A percentile compares a stretch with the other conserved stretches of the same genome.
Conservation (phyloP, 441 rosid genomes). For the Pelargonium hybrid region DNA sequence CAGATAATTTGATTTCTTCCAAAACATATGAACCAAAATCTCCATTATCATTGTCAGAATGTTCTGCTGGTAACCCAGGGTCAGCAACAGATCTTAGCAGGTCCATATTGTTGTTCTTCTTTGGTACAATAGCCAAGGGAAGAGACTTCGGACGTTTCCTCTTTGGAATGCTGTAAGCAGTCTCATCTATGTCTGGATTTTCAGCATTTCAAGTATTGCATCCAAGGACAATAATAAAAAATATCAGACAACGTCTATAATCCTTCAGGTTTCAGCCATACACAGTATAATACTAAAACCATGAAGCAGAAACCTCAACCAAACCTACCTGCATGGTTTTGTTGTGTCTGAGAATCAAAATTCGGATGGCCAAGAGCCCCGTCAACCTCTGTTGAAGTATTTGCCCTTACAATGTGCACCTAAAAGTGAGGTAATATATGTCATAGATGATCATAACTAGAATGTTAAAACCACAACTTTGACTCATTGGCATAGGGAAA, state of each 20-base stretch:
- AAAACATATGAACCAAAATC: conserved; percentile 58
- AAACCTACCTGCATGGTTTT: conserved; percentile 45
- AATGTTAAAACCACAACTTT: not conserved
- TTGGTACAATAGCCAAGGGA: conserved; percentile 34
- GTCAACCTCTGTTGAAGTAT: conserved; percentile 48
- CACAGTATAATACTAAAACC: not conserved
- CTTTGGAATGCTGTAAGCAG: conserved; percentile 19
- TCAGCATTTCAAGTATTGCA: conserved; percentile 14
- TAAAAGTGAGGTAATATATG: conserved; percentile 10
- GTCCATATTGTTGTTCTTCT: conserved; percentile 30
- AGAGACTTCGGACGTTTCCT: conserved; percentile 40
- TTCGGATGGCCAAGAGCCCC: conserved; percentile 58
- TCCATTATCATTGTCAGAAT: conserved; percentile 53
- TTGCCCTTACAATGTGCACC: conserved; percentile 57
- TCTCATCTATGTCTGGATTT: conserved; percentile 20
- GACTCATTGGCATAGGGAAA: too few species aligned
- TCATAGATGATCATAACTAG: not conserved
- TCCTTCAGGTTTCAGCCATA: too few species aligned
- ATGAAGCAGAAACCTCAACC: conserved; percentile 13
- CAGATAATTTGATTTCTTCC: conserved; percentile 43
- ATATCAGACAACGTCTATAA: not conserved
- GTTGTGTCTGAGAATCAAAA: conserved; percentile 48
- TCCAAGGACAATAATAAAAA: conserved; percentile 13
- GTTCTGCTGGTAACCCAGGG: conserved; percentile 29
- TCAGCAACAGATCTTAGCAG: conserved; percentile 24